Conservation (phyloP, 2,329 filamentous ascomycete genomes). For the Fusarium sp. region DNA sequence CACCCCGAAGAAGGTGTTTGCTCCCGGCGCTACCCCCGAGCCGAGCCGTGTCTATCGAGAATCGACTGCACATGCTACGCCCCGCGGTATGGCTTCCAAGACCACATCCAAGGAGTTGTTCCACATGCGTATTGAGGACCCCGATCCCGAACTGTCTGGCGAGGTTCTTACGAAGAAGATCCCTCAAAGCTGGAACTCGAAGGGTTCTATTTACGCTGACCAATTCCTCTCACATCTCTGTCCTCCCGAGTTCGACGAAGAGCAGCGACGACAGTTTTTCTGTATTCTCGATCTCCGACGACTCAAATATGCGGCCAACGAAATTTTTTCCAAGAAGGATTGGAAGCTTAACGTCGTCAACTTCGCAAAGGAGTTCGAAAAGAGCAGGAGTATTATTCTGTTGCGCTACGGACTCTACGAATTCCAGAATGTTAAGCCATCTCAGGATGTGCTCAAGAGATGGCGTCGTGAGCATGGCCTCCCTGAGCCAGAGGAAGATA, state of each 20-base stretch:
- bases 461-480: conserved; percentile 68
- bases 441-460: conserved; percentile 65
- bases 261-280: conserved; percentile 70
- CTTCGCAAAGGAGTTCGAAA: conserved; percentile 72
- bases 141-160: conserved; percentile 65
- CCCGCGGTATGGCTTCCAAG: conserved; percentile 61
- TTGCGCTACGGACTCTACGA: conserved; percentile 70
- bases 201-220: conserved; percentile 68
- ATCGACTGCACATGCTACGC: conserved; percentile 57
- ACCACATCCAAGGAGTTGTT: conserved; percentile 63
- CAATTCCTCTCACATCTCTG: conserved; percentile 67
- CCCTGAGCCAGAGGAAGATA: conserved; percentile 60
- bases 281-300: conserved; percentile 70
- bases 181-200: conserved; percentile 61
- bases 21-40: conserved; percentile 56
- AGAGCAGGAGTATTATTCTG: conserved; percentile 69
- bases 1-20: conserved; percentile 60
- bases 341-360: conserved; percentile 71
- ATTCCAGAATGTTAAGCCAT: conserved; percentile 70
- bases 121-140: conserved; percentile 67
- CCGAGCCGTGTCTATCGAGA: conserved; percentile 55
- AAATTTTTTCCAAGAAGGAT: conserved; percentile 68
- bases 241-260: conserved; percentile 65
- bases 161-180: conserved; percentile 64
- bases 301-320: conserved; percentile 69